A percentile compares a stretch with the other conserved stretches of the same genome.
These are phyloP conservation scores for Penicillium freii DNA, from an alignment of 2,329 filamentous ascomycete species.

Conservation along the genomic window DNA sequence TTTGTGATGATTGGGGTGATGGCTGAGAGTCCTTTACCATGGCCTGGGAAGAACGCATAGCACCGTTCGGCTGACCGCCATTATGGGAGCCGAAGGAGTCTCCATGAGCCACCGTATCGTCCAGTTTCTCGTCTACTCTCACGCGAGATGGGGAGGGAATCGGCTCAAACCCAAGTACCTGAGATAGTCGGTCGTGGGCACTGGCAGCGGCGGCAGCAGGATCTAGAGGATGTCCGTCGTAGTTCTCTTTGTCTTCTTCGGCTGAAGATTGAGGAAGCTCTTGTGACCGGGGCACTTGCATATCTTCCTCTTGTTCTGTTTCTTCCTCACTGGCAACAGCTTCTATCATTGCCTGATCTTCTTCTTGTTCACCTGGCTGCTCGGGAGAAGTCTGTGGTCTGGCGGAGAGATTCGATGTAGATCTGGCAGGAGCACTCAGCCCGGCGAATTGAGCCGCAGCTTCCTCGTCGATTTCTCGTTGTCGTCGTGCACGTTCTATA, in stretches of 20 bases:
- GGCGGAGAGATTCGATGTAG: conserved; percentile 1
- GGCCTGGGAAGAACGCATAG: conserved; percentile 31
- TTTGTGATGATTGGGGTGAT: conserved; percentile 29
- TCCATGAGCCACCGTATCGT: not conserved
- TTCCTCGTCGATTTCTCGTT: conserved; percentile 36
- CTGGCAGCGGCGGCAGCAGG: conserved; percentile 29
- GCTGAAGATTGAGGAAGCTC: conserved; percentile 28
- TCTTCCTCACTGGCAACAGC: conserved; percentile 43
- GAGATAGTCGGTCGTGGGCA: conserved; percentile 42
- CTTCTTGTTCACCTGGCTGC: conserved; percentile 11
- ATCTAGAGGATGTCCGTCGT: conserved; percentile 29
- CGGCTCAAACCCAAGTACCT: conserved; percentile 33
- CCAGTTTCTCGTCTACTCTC: conserved; percentile 1
- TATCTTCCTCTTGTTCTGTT: conserved; percentile 48
- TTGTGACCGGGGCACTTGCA: conserved; percentile 31
- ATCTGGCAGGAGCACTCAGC: conserved; percentile 34
- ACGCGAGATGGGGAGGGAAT: conserved; percentile 16
- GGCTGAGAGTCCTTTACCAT: conserved; percentile 41
- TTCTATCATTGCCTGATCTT: conserved; percentile 18
- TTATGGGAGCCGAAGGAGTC: conserved; percentile 1
- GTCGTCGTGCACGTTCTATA: conserved; percentile 34
- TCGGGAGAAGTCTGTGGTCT: conserved; percentile 4
- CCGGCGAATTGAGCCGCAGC: conserved; percentile 37
- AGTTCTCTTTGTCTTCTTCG: conserved; percentile 51
- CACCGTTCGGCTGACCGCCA: conserved; percentile 10